Percentiles rank a stretch among this genome's conserved stretches.
Conservation (phyloP, 2,329 filamentous ascomycete genomes). For the Lachnellula cervina region DNA sequence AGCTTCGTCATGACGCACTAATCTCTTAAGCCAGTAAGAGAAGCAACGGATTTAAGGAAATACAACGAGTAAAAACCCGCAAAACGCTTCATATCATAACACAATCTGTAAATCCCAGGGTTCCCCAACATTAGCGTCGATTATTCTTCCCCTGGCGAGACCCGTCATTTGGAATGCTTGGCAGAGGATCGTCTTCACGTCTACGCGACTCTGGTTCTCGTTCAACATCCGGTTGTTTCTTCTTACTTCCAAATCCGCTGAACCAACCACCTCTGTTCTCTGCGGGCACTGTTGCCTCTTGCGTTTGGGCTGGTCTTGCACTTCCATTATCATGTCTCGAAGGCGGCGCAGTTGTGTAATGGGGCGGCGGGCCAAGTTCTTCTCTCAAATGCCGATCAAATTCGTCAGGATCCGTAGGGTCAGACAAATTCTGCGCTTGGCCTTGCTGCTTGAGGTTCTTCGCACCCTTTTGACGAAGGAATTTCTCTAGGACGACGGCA, state of each 20-base stretch:
- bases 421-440: conserved; percentile 41
- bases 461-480: conserved; percentile 64
- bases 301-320: conserved; percentile 2
- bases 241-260: conserved; percentile 32
- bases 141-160: not conserved
- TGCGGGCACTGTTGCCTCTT: conserved; percentile 7
- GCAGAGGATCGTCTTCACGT: not conserved
- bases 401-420: conserved; percentile 49
- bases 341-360: conserved; percentile 19
- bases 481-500: conserved; percentile 57
- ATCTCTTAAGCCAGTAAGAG: not conserved
- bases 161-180: not conserved
- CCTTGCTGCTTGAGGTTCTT: conserved; percentile 47
- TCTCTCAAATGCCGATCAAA: conserved; percentile 39
- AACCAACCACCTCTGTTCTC: conserved; percentile 25
- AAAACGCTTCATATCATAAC: not conserved
- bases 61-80: not conserved
- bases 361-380: conserved; percentile 26
- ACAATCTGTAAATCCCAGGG: not conserved
- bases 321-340: conserved; percentile 12
- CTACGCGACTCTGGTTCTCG: conserved; percentile 13
- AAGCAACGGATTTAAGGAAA: not conserved
- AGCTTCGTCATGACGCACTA: not conserved
- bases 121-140: not conserved
- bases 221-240: conserved; percentile 28